These are phyloP conservation scores for Amanita muscaria DNA, from an alignment of 768 basidiomycete genomes.

Conservation along the genomic window DNA sequence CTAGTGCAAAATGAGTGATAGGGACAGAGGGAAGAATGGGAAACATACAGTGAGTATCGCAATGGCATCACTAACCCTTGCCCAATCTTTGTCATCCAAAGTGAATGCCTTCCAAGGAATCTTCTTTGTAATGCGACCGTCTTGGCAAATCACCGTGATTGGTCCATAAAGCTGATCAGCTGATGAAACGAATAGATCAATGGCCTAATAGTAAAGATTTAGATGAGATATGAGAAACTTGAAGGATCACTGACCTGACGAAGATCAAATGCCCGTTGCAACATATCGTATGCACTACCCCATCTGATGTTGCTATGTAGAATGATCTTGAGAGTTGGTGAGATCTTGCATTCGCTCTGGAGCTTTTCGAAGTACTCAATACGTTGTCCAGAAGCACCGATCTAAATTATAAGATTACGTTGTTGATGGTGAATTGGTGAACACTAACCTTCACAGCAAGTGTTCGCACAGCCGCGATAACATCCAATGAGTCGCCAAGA, in stretches of 20 bases:
- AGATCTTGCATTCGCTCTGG: constrained; percentile 10
- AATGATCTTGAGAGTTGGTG: constrained; percentile 12
- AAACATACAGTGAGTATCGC: background rate
- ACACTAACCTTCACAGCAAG: constrained; percentile 22
- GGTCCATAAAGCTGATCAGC: constrained; percentile 3
- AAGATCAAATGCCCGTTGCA: constrained; percentile 10
- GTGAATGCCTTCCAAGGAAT: constrained; percentile 21
- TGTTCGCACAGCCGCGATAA: constrained; percentile 21
- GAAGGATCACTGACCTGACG: background rate
- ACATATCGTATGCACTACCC: constrained; percentile 17
- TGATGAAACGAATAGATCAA: background rate
- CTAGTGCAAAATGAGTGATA: constrained; percentile 9
- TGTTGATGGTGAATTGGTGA: constrained; percentile 11
- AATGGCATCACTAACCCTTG: constrained; percentile 8
- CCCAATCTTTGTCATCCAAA: constrained; percentile 17
- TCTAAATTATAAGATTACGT: background rate
- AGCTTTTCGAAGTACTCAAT: constrained; percentile 10
- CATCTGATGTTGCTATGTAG: constrained; percentile 17
- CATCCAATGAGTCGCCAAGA: constrained; percentile 18
- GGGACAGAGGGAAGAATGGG: background rate
- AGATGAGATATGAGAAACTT: background rate
- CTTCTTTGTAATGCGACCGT: constrained; percentile 15
- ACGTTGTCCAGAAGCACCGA: background rate
- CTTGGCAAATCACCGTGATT: constrained; percentile 17
- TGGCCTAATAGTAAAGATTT: background rate